Evolutionary conservation across 371 early-diverging fungal species (phyloP), one percentile per base, ranked within the genome.

Genomic region (Saksenaea oblongispora): DNA sequence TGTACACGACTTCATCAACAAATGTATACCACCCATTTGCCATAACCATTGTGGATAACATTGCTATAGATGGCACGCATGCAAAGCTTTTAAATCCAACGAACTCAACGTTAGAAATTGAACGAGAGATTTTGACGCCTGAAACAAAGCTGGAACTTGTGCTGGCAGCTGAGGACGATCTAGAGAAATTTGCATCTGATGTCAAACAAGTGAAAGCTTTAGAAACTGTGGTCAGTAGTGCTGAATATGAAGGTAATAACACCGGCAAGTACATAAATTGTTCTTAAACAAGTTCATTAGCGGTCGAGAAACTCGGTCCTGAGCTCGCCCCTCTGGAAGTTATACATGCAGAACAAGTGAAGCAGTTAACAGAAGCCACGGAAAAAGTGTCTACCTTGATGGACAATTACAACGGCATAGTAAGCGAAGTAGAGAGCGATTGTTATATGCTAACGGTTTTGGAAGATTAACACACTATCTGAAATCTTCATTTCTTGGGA

Each of bases 401-500:
- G 67, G 84, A 85, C 41, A 74, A 75, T 11, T 87, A 87, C 47
- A 87, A 85, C 59, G 69, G 71, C 26, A 62, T 78, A 55, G 87
- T 85, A 76, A 71, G 68, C 58, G 11, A 9, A 5, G 17, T 22
- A 17, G 10, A 22, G 22, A 22, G 18, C 7, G 7, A 47, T 18
- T 1, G 51, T 13, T 5, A 58, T n/a, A 14, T 51, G 17, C 9
- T 39, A 8, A 39, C 31, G 24, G 10, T 36, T 44, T 41, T 9
- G 2, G 34, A 35, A 86, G 87, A 77, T 85, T 63, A 84, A 84
- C 27, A 87, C 87, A 2, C 34, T 87, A 58, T 87, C 87, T 1
- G 87, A 87, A 51, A 84, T 87, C 18, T 87, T 87, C 61, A 76
- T 87, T 54, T 76, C 81, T 5, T 87, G 87, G 87, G 87, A 87